These are phyloP conservation scores for Fonsecaea pedrosoi DNA, from an alignment of 2,329 filamentous ascomycete genomes.

Conservation along the genomic window DNA sequence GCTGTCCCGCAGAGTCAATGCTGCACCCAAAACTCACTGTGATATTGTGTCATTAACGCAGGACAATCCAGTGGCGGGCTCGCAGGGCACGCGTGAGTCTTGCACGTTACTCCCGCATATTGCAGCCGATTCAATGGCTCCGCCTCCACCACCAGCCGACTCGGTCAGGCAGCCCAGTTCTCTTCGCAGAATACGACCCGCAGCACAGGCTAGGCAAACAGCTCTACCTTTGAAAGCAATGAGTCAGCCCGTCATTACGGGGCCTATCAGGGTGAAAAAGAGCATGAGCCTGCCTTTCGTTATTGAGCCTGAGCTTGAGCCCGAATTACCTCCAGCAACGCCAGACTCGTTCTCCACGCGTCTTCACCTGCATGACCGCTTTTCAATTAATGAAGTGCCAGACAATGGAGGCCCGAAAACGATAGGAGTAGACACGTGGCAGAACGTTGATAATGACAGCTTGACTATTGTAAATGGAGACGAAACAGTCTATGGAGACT, in stretches of 20 bases:
- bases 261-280: slow-evolving; percentile 29
- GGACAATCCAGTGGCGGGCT: neutral
- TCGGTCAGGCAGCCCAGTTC: neutral
- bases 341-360: slow-evolving; percentile 30
- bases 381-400: neutral
- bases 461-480: slow-evolving; percentile 28
- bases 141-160: slow-evolving; percentile 5
- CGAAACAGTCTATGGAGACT: slow-evolving; percentile 10
- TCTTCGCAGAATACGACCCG: slow-evolving; percentile 11
- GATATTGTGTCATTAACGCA: neutral
- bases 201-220: neutral
- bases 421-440: neutral
- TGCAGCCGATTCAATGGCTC: slow-evolving; percentile 11
- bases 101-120: neutral
- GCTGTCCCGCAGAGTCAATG: neutral
- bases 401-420: slow-evolving; percentile 2
- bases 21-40: neutral
- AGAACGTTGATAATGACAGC: slow-evolving; percentile 19
- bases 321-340: slow-evolving; percentile 22
- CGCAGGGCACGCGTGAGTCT: neutral
- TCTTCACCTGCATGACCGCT: slow-evolving; percentile 13
- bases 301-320: neutral
- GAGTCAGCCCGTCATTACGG: slow-evolving; percentile 6
- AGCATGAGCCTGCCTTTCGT: neutral
- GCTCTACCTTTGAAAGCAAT: neutral